Conservation (phyloP, 2,329 filamentous ascomycete species). For the Penicillium decumbens region DNA sequence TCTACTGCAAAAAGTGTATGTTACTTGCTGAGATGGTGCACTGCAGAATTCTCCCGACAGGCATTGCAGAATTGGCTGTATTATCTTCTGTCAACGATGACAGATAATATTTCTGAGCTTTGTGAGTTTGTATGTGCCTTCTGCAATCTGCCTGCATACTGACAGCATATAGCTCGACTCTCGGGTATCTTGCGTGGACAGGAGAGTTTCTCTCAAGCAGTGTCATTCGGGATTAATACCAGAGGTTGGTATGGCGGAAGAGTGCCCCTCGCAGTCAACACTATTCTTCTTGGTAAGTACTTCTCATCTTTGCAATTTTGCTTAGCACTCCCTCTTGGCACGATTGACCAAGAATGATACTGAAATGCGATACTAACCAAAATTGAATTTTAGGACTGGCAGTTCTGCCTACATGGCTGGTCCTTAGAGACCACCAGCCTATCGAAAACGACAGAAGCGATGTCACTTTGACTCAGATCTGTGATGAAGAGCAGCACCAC, state of each 20-base stretch:
- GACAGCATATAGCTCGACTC: slow-evolving; percentile 28
- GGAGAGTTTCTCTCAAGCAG: slow-evolving; percentile 45
- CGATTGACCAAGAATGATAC: too few species aligned
- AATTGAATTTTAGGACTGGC: slow-evolving; percentile 17
- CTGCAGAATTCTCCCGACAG: slow-evolving; percentile 46
- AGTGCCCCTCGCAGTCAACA: slow-evolving; percentile 42
- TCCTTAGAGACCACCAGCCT: slow-evolving; percentile 20
- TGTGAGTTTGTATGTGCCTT: slow-evolving; percentile 10
- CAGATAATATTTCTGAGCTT: slow-evolving; percentile 52
- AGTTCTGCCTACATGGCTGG: slow-evolving; percentile 27
- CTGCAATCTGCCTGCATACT: background rate
- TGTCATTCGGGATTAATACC: slow-evolving; percentile 44
- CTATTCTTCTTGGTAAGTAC: slow-evolving; percentile 29
- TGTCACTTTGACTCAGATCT: background rate
- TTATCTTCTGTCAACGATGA: slow-evolving; percentile 53
- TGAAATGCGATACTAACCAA: background rate
- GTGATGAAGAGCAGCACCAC: slow-evolving; percentile 12
- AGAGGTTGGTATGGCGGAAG: slow-evolving; percentile 42
- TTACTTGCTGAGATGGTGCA: background rate
- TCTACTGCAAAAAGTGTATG: fast-evolving
- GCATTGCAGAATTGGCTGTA: slow-evolving; percentile 55
- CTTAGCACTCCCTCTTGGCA: too few species aligned
- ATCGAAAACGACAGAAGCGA: slow-evolving; percentile 16
- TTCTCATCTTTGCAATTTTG: too few species aligned
- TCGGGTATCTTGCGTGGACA: slow-evolving; percentile 45